These are phyloP conservation scores for Emergomyces pasteurianus DNA, from an alignment of 2,329 filamentous ascomycete species.

Conservation along the genomic window DNA sequence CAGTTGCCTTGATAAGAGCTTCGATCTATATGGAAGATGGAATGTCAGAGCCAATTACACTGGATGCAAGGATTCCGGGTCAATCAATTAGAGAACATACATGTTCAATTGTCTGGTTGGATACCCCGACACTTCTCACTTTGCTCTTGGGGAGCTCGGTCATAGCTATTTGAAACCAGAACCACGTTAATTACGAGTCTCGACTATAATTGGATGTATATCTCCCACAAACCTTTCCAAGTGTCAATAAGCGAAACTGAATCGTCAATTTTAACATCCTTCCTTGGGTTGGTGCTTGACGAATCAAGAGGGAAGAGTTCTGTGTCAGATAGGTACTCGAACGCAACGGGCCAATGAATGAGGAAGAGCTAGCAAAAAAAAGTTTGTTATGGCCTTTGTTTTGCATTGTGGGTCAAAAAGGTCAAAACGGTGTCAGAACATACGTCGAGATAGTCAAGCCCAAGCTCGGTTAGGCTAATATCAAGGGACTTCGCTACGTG, in stretches of 20 bases:
- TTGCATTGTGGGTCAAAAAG: slow-evolving; percentile 6
- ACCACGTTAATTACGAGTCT: background rate
- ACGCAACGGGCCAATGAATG: slow-evolving; percentile 37
- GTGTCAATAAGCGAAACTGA: slow-evolving; percentile 30
- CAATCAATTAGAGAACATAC: slow-evolving; percentile 14
- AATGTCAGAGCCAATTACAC: background rate
- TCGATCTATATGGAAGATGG: slow-evolving; percentile 31
- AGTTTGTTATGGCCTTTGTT: slow-evolving; percentile 4
- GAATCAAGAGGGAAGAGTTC: slow-evolving; percentile 36
- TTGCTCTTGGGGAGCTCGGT: slow-evolving; percentile 32
- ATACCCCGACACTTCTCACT: slow-evolving; percentile 31
- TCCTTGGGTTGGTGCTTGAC: slow-evolving; percentile 15
- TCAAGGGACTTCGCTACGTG: slow-evolving; percentile 7
- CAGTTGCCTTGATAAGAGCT: slow-evolving; percentile 41
- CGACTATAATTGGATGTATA: background rate
- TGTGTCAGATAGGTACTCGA: slow-evolving; percentile 23
- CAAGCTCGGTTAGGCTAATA: slow-evolving; percentile 13
- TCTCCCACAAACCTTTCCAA: slow-evolving; percentile 26
- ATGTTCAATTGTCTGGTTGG: slow-evolving; percentile 29
- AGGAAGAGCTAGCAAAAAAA: slow-evolving; percentile 22
- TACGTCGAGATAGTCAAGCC: slow-evolving; percentile 35
- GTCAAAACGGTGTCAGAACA: slow-evolving; percentile 19
- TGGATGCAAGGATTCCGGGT: background rate
- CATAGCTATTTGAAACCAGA: slow-evolving; percentile 23
- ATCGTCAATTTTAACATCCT: slow-evolving; percentile 34